Base-by-base conservation (phyloP, 1,284 basidiomycete species). In the Apiotrichum gracile region DNA sequence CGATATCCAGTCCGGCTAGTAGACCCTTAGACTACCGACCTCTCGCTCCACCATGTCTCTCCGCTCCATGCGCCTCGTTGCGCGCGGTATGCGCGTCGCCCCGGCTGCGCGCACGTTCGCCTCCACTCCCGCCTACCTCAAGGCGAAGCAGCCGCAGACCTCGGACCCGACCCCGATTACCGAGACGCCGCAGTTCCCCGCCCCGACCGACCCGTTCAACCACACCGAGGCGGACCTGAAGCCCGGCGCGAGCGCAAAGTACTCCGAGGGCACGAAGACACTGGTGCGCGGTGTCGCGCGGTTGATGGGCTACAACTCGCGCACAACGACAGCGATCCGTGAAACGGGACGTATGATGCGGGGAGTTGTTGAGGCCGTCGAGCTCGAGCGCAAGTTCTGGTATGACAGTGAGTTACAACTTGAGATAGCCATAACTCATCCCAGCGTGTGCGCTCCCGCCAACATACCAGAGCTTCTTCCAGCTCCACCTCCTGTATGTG, bases 401-500 rank as follows among this genome's bases (percentile, higher is more conserved):
- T 77, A 74, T 54, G 66, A 67, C 21, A 61, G 75, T 76, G 61
- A 62, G 73, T 68, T 14, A 5, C 7, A 38, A 19, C 16, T 31
- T 31, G 31, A 31, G 16, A 13, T 14, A 31, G 31, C 9, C 9
- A 14, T 31, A 31, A 3, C 31, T 31, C 10, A 31, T 31, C 31
- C 31, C 61, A 92, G 93, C 85, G 61, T 97, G 91, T 68, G 79
- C 81, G 47, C 79, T 98, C 14, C 93, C 94, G 3, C 85, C 87
- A 8, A 97, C 94, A 0, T 97, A 97, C 73, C 93, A 97, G 71
- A 90, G 92, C 6, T 98, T 93, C 89, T 97, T 97, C 78, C 91
- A 91, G 26, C 79, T 97, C 50, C 92, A 91, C 41, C 91, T 94
- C 60, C 80, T 97, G 37, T 93, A 98, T 74, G 79, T 97, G 51